phyloP scores from a whole-genome alignment of 345 rosid species.

The Pistacia vera region DNA sequence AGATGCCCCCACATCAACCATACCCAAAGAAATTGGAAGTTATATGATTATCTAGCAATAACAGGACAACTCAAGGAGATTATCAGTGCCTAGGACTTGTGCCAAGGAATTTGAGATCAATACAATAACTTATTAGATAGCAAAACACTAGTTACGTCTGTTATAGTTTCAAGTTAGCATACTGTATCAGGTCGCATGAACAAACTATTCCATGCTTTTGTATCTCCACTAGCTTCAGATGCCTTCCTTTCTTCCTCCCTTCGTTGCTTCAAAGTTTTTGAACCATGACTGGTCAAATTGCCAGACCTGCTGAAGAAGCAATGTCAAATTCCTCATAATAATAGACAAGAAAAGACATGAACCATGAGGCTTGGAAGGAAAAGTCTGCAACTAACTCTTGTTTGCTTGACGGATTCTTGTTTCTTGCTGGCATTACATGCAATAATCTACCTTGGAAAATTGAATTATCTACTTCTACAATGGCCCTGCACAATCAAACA shows the following conservation, averaged over 20 bases:
- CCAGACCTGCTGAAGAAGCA: conserved; percentile 32
- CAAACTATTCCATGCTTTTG: conserved; percentile 92
- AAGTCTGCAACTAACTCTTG: conserved; percentile 49
- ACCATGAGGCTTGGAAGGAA: conserved; percentile 11
- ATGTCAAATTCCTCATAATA: conserved; percentile 20
- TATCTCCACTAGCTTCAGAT: conserved; percentile 86
- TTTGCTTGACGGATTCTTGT: conserved; percentile 46
- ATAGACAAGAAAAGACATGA: conserved; percentile 3
- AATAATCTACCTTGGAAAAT: conserved; percentile 89
- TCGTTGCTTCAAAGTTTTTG: conserved; percentile 74
- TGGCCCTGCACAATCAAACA: conserved; percentile 61
- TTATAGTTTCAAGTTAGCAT: conserved; percentile 18
- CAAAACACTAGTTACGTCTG: not conserved
- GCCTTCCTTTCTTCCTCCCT: conserved; percentile 85
- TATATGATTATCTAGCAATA: not conserved
- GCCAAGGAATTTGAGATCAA: not conserved
- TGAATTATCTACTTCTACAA: conserved; percentile 72
- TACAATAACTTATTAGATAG: not conserved
- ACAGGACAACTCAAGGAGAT: not conserved
- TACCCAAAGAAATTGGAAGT: not conserved
- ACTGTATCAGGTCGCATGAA: conserved; percentile 94
- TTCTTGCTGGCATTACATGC: conserved; percentile 82
- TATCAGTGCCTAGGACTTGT: not conserved
- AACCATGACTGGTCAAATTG: conserved; percentile 31
- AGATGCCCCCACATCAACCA: conserved; percentile 5